phyloP scores from a whole-genome alignment of 176 grass and related monocot genomes.

The Cymbopogon citratus region DNA sequence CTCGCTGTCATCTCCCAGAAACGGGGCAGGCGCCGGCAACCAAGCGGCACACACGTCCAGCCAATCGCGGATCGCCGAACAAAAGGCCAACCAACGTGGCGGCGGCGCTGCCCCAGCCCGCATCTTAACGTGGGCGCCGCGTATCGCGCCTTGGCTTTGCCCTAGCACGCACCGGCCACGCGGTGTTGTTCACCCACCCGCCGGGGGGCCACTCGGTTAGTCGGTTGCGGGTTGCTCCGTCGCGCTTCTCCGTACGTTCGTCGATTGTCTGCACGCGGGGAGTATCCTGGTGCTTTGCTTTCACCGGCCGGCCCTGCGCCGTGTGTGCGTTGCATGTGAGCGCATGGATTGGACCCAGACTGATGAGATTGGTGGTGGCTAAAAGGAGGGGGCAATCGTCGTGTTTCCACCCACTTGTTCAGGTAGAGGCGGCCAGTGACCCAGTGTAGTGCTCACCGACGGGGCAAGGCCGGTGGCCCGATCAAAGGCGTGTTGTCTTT shows the following conservation, averaged over 20 bases:
- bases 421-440: not conserved
- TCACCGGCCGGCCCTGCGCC: not conserved
- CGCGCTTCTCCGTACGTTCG: constrained; percentile 7
- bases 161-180: not conserved
- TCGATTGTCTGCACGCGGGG: not conserved
- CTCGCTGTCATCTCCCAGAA: not conserved
- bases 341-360: not conserved
- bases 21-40: no score
- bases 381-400: not conserved
- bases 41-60: not conserved
- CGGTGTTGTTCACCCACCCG: not conserved
- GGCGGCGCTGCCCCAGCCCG: not conserved
- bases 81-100: not conserved
- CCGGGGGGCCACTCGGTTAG: not conserved
- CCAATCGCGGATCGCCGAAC: not conserved
- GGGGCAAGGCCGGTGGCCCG: not conserved
- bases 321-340: constrained; percentile 31
- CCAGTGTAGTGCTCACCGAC: constrained; percentile 10
- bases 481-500: not conserved
- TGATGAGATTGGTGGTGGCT: not conserved
- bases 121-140: not conserved
- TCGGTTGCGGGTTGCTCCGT: constrained; percentile 22
- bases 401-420: not conserved
- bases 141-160: not conserved
- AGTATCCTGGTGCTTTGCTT: not conserved